Evolutionary conservation across 495 filamentous ascomycete genomes (phyloP).

Genomic region (Penicillium lagena): DNA sequence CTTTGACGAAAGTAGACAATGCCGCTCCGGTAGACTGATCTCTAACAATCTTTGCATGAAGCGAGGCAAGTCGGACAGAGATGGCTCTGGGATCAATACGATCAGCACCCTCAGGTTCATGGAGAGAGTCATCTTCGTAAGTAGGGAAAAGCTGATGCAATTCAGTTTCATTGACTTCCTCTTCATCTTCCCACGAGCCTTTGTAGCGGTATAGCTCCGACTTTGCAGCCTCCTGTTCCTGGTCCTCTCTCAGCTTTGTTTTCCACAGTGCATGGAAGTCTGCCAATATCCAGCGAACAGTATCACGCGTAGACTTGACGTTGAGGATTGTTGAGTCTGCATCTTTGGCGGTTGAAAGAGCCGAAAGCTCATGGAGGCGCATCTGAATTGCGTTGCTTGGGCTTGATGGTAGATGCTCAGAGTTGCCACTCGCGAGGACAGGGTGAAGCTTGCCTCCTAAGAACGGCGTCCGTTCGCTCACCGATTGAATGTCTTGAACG

Average conservation of each 20-base stretch:
- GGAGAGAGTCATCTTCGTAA: constrained; percentile 47
- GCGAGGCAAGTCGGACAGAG: constrained; percentile 42
- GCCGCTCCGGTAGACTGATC: constrained; percentile 17
- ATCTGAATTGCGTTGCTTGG: constrained; percentile 38
- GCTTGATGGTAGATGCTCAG: constrained; percentile 8
- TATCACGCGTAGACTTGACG: constrained; percentile 17
- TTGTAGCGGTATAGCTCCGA: constrained; percentile 74
- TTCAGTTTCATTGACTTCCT: constrained; percentile 71
- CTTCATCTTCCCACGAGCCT: constrained; percentile 65
- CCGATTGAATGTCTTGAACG: constrained; percentile 21
- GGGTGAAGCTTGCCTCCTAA: constrained; percentile 43
- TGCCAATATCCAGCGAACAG: constrained; percentile 49
- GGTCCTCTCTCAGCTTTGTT: constrained; percentile 62
- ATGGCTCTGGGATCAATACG: constrained; percentile 37
- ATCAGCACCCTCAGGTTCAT: constrained; percentile 18
- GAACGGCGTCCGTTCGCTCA: constrained; percentile 57
- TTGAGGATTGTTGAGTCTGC: constrained; percentile 27
- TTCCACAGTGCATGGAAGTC: constrained; percentile 75
- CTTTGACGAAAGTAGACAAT: constrained; percentile 29
- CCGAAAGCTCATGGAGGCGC: constrained; percentile 38
- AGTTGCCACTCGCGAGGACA: constrained; percentile 6
- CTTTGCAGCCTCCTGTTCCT: constrained; percentile 62
- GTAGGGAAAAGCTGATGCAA: constrained; percentile 75
- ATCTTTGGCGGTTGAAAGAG: constrained; percentile 27
- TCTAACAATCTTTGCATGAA: constrained; percentile 48